These are phyloP conservation scores for Taxawa tesnikishii DNA, from an alignment of 2,329 filamentous ascomycete genomes.

Conservation along the genomic window DNA sequence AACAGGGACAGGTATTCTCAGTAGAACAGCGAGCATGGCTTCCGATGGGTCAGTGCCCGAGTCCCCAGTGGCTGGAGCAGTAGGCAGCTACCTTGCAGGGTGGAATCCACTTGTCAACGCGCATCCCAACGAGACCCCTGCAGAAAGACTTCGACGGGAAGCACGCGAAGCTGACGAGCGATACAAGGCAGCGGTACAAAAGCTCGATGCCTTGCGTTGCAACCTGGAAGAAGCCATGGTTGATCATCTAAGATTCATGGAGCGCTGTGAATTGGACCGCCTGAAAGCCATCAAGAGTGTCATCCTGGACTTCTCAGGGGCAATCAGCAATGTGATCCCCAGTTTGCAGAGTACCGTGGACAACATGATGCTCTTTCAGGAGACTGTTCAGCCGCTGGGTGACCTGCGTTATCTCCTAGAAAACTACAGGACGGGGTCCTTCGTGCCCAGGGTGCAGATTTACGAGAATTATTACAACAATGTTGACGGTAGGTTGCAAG, in stretches of 20 bases:
- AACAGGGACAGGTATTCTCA: conserved; percentile 54
- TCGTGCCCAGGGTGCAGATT: conserved; percentile 76
- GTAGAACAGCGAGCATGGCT: conserved; percentile 46
- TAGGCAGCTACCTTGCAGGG: conserved; percentile 78
- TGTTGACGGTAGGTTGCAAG: conserved; percentile 53
- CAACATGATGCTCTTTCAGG: conserved; percentile 98
- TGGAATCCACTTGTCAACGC: conserved; percentile 90
- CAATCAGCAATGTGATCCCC: conserved; percentile 95
- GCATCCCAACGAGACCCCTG: conserved; percentile 85
- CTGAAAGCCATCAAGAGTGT: conserved; percentile 98
- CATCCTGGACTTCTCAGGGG: conserved; percentile 91
- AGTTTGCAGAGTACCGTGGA: conserved; percentile 91
- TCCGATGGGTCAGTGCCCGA: no score
- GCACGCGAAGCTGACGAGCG: conserved; percentile 82
- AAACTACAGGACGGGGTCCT: conserved; percentile 91
- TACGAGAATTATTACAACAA: conserved; percentile 99
- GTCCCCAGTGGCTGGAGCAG: conserved; percentile 59
- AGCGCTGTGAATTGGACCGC: conserved; percentile 90
- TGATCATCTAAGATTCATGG: conserved; percentile 85
- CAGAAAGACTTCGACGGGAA: conserved; percentile 76
- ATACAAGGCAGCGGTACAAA: conserved; percentile 77
- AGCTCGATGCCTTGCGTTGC: conserved; percentile 81
- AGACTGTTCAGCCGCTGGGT: conserved; percentile 87
- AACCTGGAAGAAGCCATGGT: conserved; percentile 93
- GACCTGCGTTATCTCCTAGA: conserved; percentile 90